Percentiles rank a stretch among this genome's conserved stretches.
These are phyloP conservation scores for Periglandula ipomoeae DNA, from an alignment of 2,329 filamentous ascomycete species.

Conservation along the genomic window DNA sequence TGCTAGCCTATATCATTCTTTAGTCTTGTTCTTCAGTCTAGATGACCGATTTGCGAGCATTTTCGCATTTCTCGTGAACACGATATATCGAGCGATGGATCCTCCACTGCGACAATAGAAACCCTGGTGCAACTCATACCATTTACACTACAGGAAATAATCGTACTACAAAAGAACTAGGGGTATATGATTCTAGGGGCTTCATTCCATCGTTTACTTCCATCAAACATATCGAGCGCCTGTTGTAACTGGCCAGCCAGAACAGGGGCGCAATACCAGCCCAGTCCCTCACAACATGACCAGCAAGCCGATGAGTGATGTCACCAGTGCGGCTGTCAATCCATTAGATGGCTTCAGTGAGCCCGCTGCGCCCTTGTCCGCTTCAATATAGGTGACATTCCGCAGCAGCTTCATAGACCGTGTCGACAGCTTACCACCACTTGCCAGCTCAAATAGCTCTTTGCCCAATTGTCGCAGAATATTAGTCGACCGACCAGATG, in stretches of 20 bases:
- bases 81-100: background rate
- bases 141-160: slow-evolving; percentile 6
- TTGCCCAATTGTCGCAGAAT: slow-evolving; percentile 43
- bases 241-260: background rate
- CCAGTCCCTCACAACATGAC: slow-evolving; percentile 2
- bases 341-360: slow-evolving; percentile 10
- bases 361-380: slow-evolving; percentile 18
- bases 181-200: slow-evolving; percentile 7
- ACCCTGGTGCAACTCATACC: slow-evolving; percentile 1
- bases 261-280: background rate
- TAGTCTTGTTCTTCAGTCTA: background rate
- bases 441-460: slow-evolving; percentile 39
- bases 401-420: slow-evolving; percentile 21
- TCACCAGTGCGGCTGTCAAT: slow-evolving; percentile 7
- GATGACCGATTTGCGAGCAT: background rate
- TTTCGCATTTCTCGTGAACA: background rate
- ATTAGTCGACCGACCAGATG: slow-evolving; percentile 49
- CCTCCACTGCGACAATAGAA: background rate
- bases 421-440: slow-evolving; percentile 28
- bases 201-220: background rate
- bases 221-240: background rate
- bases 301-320: slow-evolving; percentile 1
- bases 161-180: slow-evolving; percentile 4
- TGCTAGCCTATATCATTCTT: too few relatives aligned
- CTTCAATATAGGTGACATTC: slow-evolving; percentile 26